Evolutionary conservation across 2,329 filamentous ascomycete species (phyloP).

Genomic region (Neofusicoccum parvum): DNA sequence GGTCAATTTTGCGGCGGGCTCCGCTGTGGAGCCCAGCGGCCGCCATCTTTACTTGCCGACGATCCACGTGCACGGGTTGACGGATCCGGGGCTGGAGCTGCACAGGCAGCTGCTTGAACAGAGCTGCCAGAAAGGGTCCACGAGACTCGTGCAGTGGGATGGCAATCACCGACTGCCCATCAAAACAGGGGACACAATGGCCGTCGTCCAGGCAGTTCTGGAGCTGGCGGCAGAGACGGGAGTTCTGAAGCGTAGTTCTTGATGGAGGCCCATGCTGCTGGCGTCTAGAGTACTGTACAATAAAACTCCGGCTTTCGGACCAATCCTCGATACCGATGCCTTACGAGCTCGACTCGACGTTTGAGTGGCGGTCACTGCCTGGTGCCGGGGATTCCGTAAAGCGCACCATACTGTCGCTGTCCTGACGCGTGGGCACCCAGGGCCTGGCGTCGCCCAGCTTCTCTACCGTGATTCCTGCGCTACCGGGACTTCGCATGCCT

Average conservation of each 20-base stretch:
- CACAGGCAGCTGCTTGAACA: conserved; percentile 59
- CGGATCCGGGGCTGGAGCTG: conserved; percentile 60
- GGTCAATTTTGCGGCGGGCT: conserved; percentile 19
- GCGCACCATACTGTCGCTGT: too few species aligned
- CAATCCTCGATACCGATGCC: too few species aligned
- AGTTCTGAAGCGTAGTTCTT: too few species aligned
- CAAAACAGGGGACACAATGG: conserved; percentile 62
- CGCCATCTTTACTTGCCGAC: conserved; percentile 48
- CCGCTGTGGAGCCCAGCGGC: too few species aligned
- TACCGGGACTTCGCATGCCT: conserved; percentile 50
- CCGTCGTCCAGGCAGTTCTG: neutral
- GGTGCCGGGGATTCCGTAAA: too few species aligned
- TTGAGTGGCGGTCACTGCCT: too few species aligned
- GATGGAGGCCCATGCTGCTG: too few species aligned
- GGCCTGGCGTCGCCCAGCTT: conserved; percentile 33
- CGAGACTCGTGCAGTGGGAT: conserved; percentile 70
- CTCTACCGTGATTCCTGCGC: conserved; percentile 30
- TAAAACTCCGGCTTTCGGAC: too few species aligned
- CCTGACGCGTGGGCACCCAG: conserved; percentile 22
- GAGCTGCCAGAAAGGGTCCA: conserved; percentile 60
- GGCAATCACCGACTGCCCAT: conserved; percentile 72
- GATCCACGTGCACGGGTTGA: conserved; percentile 68
- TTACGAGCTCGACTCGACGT: too few species aligned
- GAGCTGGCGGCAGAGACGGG: too few species aligned
- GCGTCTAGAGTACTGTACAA: too few species aligned